These are phyloP conservation scores for Penicillium sp. DNA, from an alignment of 2,329 filamentous ascomycete genomes.

Conservation along the genomic window DNA sequence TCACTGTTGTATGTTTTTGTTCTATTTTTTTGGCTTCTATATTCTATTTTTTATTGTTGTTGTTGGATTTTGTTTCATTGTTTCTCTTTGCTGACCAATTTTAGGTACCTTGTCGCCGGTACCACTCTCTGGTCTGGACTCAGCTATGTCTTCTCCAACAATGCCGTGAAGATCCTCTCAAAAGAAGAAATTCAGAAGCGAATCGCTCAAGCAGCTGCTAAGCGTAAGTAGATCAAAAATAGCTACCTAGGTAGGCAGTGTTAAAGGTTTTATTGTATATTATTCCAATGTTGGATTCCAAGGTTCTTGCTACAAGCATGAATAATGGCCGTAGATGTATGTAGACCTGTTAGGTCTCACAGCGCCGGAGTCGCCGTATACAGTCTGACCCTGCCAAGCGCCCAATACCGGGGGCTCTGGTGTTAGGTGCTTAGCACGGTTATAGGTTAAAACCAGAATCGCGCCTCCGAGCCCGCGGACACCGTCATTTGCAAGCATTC, in stretches of 20 bases:
- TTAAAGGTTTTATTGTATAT: background rate
- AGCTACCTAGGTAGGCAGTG: no score
- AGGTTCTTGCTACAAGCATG: background rate
- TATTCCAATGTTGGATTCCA: background rate
- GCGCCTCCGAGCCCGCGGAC: no score
- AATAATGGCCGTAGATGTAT: no score
- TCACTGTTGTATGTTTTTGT: conserved; percentile 42
- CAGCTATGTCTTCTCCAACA: conserved; percentile 87
- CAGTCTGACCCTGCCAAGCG: no score
- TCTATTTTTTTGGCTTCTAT: conserved; percentile 7
- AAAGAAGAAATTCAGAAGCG: conserved; percentile 44
- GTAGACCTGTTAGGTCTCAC: no score
- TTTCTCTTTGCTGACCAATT: conserved; percentile 6
- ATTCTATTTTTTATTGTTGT: background rate
- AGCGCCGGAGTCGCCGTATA: no score
- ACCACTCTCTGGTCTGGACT: conserved; percentile 93
- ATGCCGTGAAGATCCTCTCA: conserved; percentile 81
- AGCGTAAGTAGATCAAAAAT: conserved; percentile 23
- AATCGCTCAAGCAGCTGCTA: conserved; percentile 31
- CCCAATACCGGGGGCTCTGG: no score
- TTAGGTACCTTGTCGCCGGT: conserved; percentile 75
- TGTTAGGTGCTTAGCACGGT: no score
- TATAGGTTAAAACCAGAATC: no score
- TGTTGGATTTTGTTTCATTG: background rate
- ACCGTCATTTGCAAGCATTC: no score